Evolutionary conservation across 2,329 filamentous ascomycete species (phyloP).

Genomic region (Aspergillus ibericus): DNA sequence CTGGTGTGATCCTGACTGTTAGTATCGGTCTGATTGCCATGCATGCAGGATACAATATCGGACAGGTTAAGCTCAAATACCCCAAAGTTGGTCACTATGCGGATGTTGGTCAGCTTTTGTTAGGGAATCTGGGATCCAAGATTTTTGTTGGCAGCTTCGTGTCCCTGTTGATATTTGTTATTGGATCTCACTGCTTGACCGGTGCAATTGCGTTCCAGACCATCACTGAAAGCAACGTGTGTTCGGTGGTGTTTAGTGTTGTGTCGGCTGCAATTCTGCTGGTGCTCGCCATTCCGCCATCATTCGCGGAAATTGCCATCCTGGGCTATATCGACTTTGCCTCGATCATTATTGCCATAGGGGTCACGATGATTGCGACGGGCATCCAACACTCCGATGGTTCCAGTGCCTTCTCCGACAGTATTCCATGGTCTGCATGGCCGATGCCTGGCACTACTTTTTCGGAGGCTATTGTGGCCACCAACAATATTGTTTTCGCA

Average conservation of each 20-base stretch:
- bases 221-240: conserved; percentile 40
- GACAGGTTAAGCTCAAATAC: conserved; percentile 36
- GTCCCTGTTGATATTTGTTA: conserved; percentile 42
- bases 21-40: conserved; percentile 40
- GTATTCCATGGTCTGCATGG: conserved; percentile 17
- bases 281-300: conserved; percentile 32
- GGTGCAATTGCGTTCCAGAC: conserved; percentile 47
- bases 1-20: conserved; percentile 44
- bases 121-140: conserved; percentile 42
- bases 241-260: conserved; percentile 39
- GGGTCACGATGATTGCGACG: conserved; percentile 34
- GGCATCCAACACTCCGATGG: conserved; percentile 24
- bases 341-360: conserved; percentile 32
- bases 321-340: conserved; percentile 36
- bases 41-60: conserved; percentile 44
- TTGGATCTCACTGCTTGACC: conserved; percentile 47
- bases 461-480: conserved; percentile 26
- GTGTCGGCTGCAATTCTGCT: conserved; percentile 41
- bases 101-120: conserved; percentile 45
- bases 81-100: conserved; percentile 45
- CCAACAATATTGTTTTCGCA: conserved; percentile 32
- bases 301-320: conserved; percentile 34
- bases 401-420: conserved; percentile 16
- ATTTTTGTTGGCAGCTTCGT: conserved; percentile 45
- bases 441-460: conserved; percentile 23